Evolutionary conservation across 225 moss, liverwort and hornwort species (phyloP).

Genomic region (Bryum argenteum): DNA sequence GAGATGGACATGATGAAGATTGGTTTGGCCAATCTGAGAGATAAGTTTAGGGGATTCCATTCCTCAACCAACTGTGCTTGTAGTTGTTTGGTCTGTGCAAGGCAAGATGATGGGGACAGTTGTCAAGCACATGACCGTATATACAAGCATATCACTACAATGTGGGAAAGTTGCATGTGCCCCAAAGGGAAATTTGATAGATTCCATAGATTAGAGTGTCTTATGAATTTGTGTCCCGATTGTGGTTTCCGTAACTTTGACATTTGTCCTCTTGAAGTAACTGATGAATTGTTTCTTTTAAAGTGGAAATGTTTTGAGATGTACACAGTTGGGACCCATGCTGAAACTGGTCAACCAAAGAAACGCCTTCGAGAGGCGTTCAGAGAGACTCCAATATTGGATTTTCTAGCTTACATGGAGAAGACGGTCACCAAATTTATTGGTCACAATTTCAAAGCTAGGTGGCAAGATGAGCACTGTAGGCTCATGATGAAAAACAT

Average conservation of each 20-base stretch:
- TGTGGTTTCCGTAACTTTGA: neutral
- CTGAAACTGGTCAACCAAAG: neutral
- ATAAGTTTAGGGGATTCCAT: neutral
- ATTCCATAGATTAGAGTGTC: neutral
- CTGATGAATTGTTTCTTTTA: neutral
- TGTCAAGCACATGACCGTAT: neutral
- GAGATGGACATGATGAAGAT: neutral
- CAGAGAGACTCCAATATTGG: neutral
- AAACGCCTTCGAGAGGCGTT: neutral
- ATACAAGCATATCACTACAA: neutral
- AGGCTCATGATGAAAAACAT: neutral
- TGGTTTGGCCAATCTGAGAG: neutral
- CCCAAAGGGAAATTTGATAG: neutral
- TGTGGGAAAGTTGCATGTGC: neutral
- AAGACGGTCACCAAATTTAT: neutral
- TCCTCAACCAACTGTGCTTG: too few relatives aligned
- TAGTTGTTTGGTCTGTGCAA: too few relatives aligned
- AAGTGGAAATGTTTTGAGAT: neutral
- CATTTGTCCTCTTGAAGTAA: neutral
- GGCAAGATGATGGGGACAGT: neutral
- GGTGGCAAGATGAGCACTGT: neutral
- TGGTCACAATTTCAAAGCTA: neutral
- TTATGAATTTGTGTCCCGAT: neutral
- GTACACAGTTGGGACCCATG: neutral
- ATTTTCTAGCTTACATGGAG: neutral